These are phyloP conservation scores for Gossypium ekmanianum DNA, from an alignment of 345 rosid species.

Conservation along the genomic window DNA sequence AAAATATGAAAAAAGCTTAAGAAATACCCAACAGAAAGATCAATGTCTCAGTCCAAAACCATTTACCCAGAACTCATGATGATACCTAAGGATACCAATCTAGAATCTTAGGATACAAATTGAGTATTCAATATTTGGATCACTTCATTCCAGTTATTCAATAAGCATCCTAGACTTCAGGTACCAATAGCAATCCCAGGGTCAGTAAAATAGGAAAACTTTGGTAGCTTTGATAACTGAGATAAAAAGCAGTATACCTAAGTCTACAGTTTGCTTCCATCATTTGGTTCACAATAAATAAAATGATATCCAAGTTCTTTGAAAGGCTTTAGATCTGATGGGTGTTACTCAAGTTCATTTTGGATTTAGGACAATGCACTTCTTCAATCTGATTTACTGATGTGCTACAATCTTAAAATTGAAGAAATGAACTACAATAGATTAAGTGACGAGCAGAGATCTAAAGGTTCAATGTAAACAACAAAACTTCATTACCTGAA, in stretches of 20 bases:
- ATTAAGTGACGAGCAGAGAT: neutral
- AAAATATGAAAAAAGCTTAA: neutral
- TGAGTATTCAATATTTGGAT: neutral
- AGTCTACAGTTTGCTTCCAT: neutral
- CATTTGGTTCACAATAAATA: neutral
- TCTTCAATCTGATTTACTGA: neutral
- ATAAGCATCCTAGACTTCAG: neutral
- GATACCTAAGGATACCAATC: neutral
- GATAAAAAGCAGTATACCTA: neutral
- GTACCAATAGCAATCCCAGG: neutral
- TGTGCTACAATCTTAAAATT: neutral
- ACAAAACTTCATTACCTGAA: slow-evolving; percentile 48
- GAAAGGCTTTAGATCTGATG: neutral
- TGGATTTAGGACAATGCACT: neutral
- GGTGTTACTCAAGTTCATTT: neutral
- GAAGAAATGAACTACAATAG: neutral
- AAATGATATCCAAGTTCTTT: neutral
- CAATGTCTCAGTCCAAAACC: neutral
- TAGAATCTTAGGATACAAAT: neutral
- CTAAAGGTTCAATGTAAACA: slow-evolving; percentile 2
- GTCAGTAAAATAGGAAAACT: neutral
- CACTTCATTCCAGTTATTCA: neutral
- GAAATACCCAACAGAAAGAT: neutral
- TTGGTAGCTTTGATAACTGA: neutral
- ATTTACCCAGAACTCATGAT: neutral